Conservation (phyloP, 2,329 filamentous ascomycete genomes). For the Pestalotiopsis sp. region DNA sequence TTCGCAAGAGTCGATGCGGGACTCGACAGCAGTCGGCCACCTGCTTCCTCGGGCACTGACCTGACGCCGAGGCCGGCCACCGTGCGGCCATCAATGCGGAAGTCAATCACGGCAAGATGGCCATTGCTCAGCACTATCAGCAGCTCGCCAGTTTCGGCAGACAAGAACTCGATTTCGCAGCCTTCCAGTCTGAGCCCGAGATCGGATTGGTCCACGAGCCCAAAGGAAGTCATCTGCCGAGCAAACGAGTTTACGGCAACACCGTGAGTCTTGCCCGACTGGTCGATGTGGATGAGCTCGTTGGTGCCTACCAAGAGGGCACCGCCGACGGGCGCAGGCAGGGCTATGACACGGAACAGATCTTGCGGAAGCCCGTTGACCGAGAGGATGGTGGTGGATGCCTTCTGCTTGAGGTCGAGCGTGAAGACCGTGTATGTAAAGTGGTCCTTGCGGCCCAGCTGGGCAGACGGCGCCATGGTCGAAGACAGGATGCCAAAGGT, state of each 20-base stretch:
- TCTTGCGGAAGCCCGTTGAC: conserved; percentile 86
- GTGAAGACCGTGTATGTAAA: conserved; percentile 94
- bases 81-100: conserved; percentile 86
- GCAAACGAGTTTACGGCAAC: conserved; percentile 92
- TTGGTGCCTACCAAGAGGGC: conserved; percentile 86
- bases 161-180: conserved; percentile 76
- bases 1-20: conserved; percentile 70
- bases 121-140: conserved; percentile 82
- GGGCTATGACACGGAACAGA: conserved; percentile 77
- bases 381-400: conserved; percentile 89
- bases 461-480: conserved; percentile 70
- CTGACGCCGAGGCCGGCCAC: conserved; percentile 84
- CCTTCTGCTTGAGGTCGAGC: conserved; percentile 87
- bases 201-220: conserved; percentile 83
- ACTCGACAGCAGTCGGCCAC: conserved; percentile 63
- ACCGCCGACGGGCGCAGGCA: conserved; percentile 86
- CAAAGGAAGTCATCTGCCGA: conserved; percentile 79
- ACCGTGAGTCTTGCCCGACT: conserved; percentile 90
- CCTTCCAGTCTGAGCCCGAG: conserved; percentile 80
- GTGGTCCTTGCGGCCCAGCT: conserved; percentile 82
- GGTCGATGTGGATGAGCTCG: conserved; percentile 92
- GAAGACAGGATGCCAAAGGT: conserved; percentile 95
- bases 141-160: conserved; percentile 77
- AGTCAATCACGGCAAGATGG: conserved; percentile 73
- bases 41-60: conserved; percentile 62